phyloP scores from a whole-genome alignment of 2,329 filamentous ascomycete genomes.

The Fusarium sublunatum region DNA sequence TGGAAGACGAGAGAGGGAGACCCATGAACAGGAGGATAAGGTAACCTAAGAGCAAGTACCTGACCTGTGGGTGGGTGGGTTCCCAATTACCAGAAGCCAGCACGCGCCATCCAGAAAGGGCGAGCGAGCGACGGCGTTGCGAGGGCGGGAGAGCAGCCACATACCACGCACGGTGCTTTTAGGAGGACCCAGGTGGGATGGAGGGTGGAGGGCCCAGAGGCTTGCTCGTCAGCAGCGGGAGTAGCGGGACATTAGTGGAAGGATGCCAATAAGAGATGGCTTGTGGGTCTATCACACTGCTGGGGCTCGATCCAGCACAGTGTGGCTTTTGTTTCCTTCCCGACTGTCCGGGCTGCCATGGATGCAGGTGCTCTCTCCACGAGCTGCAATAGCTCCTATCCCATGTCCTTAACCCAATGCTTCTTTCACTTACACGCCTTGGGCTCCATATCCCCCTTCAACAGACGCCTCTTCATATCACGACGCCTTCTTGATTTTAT shows the following conservation, averaged over 20 bases:
- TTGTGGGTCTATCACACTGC: slow-evolving; percentile 13
- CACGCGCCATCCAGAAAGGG: slow-evolving; percentile 39
- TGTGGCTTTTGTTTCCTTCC: slow-evolving; percentile 13
- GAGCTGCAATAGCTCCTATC: slow-evolving; percentile 26
- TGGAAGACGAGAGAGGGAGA: slow-evolving; percentile 32
- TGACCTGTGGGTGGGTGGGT: slow-evolving; percentile 29
- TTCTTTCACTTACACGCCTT: slow-evolving; percentile 23
- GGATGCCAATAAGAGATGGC: slow-evolving; percentile 26
- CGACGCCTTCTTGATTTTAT: slow-evolving; percentile 3
- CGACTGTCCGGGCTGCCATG: neutral
- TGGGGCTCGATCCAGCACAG: slow-evolving; percentile 25
- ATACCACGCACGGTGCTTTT: slow-evolving; percentile 47
- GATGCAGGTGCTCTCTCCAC: too few species aligned
- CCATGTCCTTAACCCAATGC: slow-evolving; percentile 34
- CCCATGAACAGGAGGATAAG: slow-evolving; percentile 40
- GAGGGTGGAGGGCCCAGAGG: slow-evolving; percentile 28
- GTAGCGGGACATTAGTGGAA: slow-evolving; percentile 26
- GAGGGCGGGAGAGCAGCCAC: slow-evolving; percentile 44
- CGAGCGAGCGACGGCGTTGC: slow-evolving; percentile 36
- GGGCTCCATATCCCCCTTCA: slow-evolving; percentile 2
- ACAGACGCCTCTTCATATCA: slow-evolving; percentile 3
- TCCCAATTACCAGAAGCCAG: slow-evolving; percentile 31
- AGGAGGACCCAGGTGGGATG: slow-evolving; percentile 37
- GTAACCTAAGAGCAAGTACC: slow-evolving; percentile 38
- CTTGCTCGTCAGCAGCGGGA: slow-evolving; percentile 36